Conservation (phyloP, 345 rosid genomes). For the Syzygium aromaticum region DNA sequence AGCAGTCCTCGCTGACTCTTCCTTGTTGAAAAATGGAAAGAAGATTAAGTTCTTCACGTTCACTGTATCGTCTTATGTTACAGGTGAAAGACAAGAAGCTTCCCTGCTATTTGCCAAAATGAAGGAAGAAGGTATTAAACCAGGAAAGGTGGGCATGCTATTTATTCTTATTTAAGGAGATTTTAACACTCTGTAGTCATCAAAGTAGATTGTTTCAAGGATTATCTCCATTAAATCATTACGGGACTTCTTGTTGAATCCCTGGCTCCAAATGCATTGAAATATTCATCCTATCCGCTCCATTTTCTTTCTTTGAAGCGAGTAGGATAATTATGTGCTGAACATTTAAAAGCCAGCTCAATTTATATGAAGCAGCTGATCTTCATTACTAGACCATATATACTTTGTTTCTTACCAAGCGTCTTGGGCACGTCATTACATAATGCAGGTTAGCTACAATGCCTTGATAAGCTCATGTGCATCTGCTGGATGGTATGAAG, state of each 20-base stretch:
- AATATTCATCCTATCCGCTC: background rate
- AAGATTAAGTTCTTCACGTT: background rate
- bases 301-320: background rate
- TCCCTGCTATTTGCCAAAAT: constrained; percentile 42
- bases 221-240: background rate
- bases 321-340: background rate
- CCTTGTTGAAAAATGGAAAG: background rate
- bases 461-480: constrained; percentile 50
- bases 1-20: background rate
- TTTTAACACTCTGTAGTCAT: background rate
- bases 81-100: constrained; percentile 63
- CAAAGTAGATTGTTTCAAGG: background rate
- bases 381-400: background rate
- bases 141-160: constrained; percentile 46
- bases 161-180: background rate
- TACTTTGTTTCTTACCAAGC: background rate
- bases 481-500: constrained; percentile 23
- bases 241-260: background rate
- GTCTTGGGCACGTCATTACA: background rate
- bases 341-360: background rate
- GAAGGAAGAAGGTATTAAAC: constrained; percentile 70
- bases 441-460: constrained; percentile 67
- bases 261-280: background rate
- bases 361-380: background rate
- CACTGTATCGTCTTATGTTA: background rate